Percentiles rank a stretch among this genome's conserved stretches.
phyloP scores from a whole-genome alignment of 106 monocot genomes.

The Dioscorea zingiberensis region DNA sequence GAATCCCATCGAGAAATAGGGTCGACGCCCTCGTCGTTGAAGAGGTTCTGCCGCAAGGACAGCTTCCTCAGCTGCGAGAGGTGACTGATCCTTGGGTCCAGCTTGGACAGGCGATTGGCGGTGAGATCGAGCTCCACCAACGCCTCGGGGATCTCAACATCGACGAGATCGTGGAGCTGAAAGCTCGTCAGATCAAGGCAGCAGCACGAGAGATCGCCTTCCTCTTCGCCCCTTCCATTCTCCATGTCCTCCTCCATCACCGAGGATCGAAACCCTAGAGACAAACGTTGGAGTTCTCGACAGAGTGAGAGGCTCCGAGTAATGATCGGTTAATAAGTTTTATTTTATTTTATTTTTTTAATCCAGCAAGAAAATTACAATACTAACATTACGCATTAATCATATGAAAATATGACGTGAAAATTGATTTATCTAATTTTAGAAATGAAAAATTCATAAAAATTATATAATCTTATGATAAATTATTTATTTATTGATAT shows the following conservation, averaged over 20 bases:
- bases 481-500: no score
- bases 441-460: no score
- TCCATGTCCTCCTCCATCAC: slow-evolving; percentile 3
- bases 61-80: slow-evolving; percentile 64
- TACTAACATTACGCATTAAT: no score
- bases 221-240: background rate
- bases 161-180: slow-evolving; percentile 84
- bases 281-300: background rate
- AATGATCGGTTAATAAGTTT: no score
- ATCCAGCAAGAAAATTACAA: no score
- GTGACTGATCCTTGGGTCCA: slow-evolving; percentile 61
- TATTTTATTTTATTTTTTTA: no score
- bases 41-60: slow-evolving; percentile 85
- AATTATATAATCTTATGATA: no score
- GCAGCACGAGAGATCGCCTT: background rate
- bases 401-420: no score
- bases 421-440: no score
- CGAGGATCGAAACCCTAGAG: background rate
- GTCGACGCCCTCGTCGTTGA: slow-evolving; percentile 53
- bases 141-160: slow-evolving; percentile 56
- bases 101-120: slow-evolving; percentile 63
- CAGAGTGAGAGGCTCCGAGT: no score
- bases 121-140: slow-evolving; percentile 92
- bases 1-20: slow-evolving; percentile 51
- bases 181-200: slow-evolving; percentile 86